Evolutionary conservation across 2,329 filamentous ascomycete species (phyloP).

Genomic region (Alternaria rosae): DNA sequence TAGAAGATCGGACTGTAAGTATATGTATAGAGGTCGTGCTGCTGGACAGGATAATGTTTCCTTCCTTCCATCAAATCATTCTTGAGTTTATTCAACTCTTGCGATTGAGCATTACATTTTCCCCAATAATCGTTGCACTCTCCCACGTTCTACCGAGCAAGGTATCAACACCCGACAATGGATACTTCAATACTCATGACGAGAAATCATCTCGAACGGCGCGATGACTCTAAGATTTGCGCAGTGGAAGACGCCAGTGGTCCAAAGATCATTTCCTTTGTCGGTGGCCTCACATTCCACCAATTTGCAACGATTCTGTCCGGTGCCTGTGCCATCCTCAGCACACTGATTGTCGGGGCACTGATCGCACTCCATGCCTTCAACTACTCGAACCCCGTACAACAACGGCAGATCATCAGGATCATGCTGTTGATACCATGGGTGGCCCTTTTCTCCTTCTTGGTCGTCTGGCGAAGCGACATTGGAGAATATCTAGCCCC

Average conservation of each 20-base stretch:
- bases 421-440: conserved; percentile 36
- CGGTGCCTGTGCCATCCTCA: conserved; percentile 29
- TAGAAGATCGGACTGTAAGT: neutral
- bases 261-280: conserved; percentile 26
- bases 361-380: conserved; percentile 30
- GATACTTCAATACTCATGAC: neutral
- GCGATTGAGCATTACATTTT: neutral
- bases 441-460: conserved; percentile 35
- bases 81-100: neutral
- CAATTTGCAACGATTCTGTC: conserved; percentile 33
- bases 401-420: conserved; percentile 42
- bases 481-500: conserved; percentile 29
- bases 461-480: conserved; percentile 28
- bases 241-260: conserved; percentile 22
- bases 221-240: conserved; percentile 13
- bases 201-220: neutral
- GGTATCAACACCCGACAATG: neutral
- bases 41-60: neutral
- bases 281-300: conserved; percentile 35
- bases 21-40: neutral
- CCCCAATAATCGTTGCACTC: no score
- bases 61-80: neutral
- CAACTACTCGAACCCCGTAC: conserved; percentile 39
- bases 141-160: neutral
- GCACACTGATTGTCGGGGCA: conserved; percentile 19